Evolutionary conservation across 495 filamentous ascomycete genomes (phyloP), one percentile per base, ranked within the genome.

Genomic region (Cercophora newfieldiana): DNA sequence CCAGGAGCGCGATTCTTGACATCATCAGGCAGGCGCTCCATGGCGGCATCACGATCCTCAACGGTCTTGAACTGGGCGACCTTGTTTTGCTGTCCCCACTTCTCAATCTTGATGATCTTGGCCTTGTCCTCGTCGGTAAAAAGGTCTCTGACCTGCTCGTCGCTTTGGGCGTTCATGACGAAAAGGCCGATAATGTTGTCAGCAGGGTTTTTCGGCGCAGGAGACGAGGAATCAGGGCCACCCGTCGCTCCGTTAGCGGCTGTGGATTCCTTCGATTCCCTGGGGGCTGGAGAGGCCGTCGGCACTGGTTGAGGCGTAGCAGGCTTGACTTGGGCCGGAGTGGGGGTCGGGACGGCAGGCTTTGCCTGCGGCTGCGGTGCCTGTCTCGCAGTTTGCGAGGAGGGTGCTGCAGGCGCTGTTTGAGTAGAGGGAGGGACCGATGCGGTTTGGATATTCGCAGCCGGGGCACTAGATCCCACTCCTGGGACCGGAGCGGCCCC

Each of bases 21-120:
- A 7, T 95, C 91, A 3, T 87, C 80, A 6, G 91, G 87, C 49
- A 94, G 83, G 61, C 83, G 88, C 3, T 88, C 85, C 63, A 95
- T 83, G 28, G 92, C 90, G 25, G 83, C 85, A 68, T 90, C 90
- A 66, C 92, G 90, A 25, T 95, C 90, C 68, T 96, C 92, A 1
- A 82, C 72, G 19, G 82, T 90, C 54, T 87, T 81, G 81, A 97
- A 97, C 29, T 90, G 88, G 19, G 89, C 92, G 44, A 96, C 88
- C 74, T 89, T 90, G 79, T 91, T 93, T 58, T 82, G 85, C 67
- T 87, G 87, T 24, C 87, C 87, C 79, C 84, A 88, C 69, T 89
- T 91, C 57, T 97, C 92, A 50, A 97, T 84, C 75, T 90, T 88
- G 49, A 80, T 61, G 60, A 97, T 89, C 77, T 94, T 96, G 12